Evolutionary conservation across 768 basidiomycete genomes (phyloP).

Genomic region (Nidularia sp.): DNA sequence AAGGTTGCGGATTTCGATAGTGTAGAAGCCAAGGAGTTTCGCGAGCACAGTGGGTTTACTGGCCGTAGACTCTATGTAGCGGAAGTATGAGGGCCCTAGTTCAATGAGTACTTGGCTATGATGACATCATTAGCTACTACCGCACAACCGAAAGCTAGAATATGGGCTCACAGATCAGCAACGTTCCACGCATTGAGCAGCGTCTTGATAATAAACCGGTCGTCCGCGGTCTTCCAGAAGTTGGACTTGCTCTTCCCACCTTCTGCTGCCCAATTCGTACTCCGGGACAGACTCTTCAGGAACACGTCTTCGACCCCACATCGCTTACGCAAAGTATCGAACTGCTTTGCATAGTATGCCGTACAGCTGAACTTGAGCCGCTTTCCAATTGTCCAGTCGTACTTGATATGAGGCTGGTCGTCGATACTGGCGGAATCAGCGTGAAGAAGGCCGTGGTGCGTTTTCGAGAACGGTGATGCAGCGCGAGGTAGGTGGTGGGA

Average conservation of each 20-base stretch:
- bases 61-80: slow-evolving; percentile 69
- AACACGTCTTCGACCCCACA: slow-evolving; percentile 66
- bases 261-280: slow-evolving; percentile 67
- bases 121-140: not conserved
- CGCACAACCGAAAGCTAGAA: slow-evolving; percentile 1
- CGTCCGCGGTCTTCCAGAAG: slow-evolving; percentile 81
- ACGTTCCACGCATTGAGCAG: slow-evolving; percentile 86
- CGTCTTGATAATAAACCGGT: slow-evolving; percentile 81
- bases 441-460: slow-evolving; percentile 47
- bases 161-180: slow-evolving; percentile 62
- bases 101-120: slow-evolving; percentile 74
- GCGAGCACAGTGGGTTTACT: slow-evolving; percentile 66
- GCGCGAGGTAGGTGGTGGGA: slow-evolving; percentile 25
- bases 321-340: slow-evolving; percentile 58
- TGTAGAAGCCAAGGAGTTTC: slow-evolving; percentile 81
- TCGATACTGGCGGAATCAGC: slow-evolving; percentile 45
- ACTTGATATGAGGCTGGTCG: slow-evolving; percentile 78
- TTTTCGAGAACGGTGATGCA: slow-evolving; percentile 28
- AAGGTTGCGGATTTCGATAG: slow-evolving; percentile 70
- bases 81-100: slow-evolving; percentile 74
- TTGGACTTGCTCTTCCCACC: slow-evolving; percentile 79
- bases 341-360: slow-evolving; percentile 80
- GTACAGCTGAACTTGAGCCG: slow-evolving; percentile 75
- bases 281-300: slow-evolving; percentile 54
- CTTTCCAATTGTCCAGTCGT: slow-evolving; percentile 76